A percentile compares a stretch with the other conserved stretches of the same genome.
Conservation (phyloP, 305 asterid genomes). For the Fraxinus latifolia region DNA sequence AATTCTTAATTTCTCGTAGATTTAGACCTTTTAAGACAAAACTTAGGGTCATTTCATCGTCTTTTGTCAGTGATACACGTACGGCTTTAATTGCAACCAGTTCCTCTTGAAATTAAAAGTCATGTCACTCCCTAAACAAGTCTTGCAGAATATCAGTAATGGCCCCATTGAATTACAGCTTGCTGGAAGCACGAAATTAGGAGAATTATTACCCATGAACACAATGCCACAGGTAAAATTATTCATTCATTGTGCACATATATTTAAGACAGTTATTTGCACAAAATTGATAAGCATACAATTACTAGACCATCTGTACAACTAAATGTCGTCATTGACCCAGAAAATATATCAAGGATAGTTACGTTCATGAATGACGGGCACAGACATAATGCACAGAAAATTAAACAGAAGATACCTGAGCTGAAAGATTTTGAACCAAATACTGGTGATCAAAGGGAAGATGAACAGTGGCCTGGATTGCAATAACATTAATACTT, state of each 20-base stretch:
- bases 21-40: too few species aligned
- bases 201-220: background rate
- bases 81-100: background rate
- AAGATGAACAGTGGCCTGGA: constrained; percentile 85
- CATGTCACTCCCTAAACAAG: background rate
- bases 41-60: background rate
- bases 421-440: constrained; percentile 82
- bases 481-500: constrained; percentile 60
- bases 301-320: background rate
- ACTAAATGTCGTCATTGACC: background rate
- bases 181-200: background rate
- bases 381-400: constrained; percentile 4
- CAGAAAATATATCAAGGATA: constrained; percentile 1
- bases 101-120: background rate
- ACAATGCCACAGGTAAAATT: background rate
- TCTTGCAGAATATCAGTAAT: background rate
- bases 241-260: background rate
- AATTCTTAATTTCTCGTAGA: background rate
- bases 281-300: background rate
- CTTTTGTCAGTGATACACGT: background rate
- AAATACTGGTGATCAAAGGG: constrained; percentile 71
- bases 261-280: background rate
- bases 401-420: constrained; percentile 46
- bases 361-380: background rate
- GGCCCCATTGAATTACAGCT: background rate